phyloP scores from a whole-genome alignment of 2,329 filamentous ascomycete species.

The Cercospora sp. region DNA sequence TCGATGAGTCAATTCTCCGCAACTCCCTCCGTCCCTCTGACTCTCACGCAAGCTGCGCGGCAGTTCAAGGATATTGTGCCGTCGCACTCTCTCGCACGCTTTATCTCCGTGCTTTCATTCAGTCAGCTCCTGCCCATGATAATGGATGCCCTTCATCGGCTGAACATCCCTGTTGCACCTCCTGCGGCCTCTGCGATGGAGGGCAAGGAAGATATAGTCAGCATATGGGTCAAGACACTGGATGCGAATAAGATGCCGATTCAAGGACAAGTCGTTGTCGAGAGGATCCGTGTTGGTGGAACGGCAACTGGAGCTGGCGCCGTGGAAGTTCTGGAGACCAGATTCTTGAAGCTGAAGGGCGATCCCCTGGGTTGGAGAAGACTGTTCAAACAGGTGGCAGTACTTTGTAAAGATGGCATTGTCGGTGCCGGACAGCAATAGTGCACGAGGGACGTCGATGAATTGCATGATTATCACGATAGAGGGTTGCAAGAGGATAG shows the following conservation, averaged over 20 bases:
- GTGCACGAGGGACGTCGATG: neutral
- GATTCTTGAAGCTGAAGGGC: constrained; percentile 92
- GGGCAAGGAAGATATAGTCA: constrained; percentile 50
- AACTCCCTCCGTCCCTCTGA: constrained; percentile 74
- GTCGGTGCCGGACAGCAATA: constrained; percentile 18
- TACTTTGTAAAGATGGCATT: constrained; percentile 83
- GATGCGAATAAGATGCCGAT: constrained; percentile 72
- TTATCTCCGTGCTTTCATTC: constrained; percentile 80
- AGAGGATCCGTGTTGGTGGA: constrained; percentile 58
- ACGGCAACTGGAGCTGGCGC: constrained; percentile 30
- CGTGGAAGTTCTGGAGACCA: constrained; percentile 73
- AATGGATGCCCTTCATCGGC: constrained; percentile 75
- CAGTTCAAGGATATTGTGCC: constrained; percentile 91
- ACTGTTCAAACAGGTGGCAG: constrained; percentile 93
- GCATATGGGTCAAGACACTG: constrained; percentile 70
- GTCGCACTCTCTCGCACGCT: constrained; percentile 80
- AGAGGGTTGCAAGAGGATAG: neutral
- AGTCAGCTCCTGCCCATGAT: constrained; percentile 77
- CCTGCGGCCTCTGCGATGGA: constrained; percentile 38
- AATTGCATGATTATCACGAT: neutral
- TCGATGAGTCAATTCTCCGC: constrained; percentile 80
- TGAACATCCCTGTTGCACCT: constrained; percentile 72
- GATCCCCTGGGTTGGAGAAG: constrained; percentile 95
- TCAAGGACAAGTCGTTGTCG: constrained; percentile 73
- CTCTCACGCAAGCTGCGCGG: constrained; percentile 83